phyloP scores from a whole-genome alignment of 164 flowering plant genomes.

The Nymphaea thermarum region DNA sequence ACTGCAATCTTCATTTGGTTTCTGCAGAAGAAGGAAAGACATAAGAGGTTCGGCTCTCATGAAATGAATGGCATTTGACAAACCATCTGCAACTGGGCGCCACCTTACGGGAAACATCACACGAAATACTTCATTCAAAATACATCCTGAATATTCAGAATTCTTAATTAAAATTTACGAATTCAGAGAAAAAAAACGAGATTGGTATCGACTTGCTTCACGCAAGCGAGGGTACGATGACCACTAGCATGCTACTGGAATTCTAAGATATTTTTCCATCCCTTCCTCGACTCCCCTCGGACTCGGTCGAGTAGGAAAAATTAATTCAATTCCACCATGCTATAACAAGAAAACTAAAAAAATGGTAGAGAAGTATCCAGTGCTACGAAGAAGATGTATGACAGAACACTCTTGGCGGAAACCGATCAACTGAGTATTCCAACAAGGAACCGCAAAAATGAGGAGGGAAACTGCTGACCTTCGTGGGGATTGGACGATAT shows the following conservation, averaged over 20 bases:
- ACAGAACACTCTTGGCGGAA: too few relatives aligned
- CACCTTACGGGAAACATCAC: too few relatives aligned
- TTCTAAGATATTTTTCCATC: too few relatives aligned
- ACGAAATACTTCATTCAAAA: too few relatives aligned
- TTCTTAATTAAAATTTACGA: background rate
- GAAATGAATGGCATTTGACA: background rate
- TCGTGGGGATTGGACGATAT: background rate
- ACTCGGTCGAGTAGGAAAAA: too few relatives aligned
- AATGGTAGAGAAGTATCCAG: background rate
- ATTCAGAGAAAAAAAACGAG: background rate
- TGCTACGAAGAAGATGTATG: too few relatives aligned
- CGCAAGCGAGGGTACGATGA: too few relatives aligned
- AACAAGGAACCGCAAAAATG: background rate
- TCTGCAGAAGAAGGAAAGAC: conserved; percentile 11
- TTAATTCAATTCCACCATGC: background rate
- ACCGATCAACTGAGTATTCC: background rate
- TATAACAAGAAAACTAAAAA: background rate
- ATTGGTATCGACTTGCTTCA: too few relatives aligned
- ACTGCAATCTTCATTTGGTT: conserved; percentile 41
- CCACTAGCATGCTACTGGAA: too few relatives aligned
- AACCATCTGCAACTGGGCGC: too few relatives aligned
- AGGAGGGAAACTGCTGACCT: background rate
- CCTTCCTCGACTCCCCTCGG: too few relatives aligned
- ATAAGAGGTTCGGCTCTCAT: background rate
- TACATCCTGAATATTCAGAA: too few relatives aligned